Evolutionary conservation across 2,329 filamentous ascomycete genomes (phyloP), one percentile per base, ranked within the genome.

Genomic region (Curvularia lunata): DNA sequence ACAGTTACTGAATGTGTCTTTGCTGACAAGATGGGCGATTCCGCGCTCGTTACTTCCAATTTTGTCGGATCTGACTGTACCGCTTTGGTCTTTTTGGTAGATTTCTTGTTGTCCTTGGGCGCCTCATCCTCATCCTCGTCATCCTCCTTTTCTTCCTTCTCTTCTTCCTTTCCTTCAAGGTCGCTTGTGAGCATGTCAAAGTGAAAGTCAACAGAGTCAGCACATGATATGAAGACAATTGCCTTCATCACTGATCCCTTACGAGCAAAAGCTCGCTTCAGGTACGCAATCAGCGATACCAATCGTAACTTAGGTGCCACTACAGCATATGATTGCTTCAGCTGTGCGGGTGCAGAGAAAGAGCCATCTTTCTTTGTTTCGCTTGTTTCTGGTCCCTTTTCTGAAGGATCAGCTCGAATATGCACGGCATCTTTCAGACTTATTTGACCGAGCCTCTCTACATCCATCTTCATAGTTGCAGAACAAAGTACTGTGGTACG

Each of bases 401-500:
- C 82, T 5, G 77, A 75, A 3, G 81, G 79, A 61, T 89, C 85
- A 0, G 90, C 88, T 52, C 91, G 89, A 66, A 99, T 89, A 72
- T 97, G 92, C 1, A 92, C 85, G 0, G 95, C 93, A 69, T 98
- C 92, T 68, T 96, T 93, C 75, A 99, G 82, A 81, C 92, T 97
- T 79, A 98, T 96, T 72, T 97, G 92, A 41, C 94, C 93, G 5
- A 99, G 81, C 67, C 90, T 90, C 75, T 98, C 93, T 1, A 98
- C 95, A 68, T 94, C 95, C 87, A 96, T 93, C 80, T 97, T 97
- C 88, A 99, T 91, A 0, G 95, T 99, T 3, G 95, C 95, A 4
- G 95, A 99, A 76, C 95, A 99, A 2, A 99, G 84, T 4, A 99
- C 84, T 0, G 95, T 98, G 1, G 91, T 89, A 54, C 93, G 86